Evolutionary conservation across 345 rosid species (phyloP).

Genomic region (Luvunga scandens): DNA sequence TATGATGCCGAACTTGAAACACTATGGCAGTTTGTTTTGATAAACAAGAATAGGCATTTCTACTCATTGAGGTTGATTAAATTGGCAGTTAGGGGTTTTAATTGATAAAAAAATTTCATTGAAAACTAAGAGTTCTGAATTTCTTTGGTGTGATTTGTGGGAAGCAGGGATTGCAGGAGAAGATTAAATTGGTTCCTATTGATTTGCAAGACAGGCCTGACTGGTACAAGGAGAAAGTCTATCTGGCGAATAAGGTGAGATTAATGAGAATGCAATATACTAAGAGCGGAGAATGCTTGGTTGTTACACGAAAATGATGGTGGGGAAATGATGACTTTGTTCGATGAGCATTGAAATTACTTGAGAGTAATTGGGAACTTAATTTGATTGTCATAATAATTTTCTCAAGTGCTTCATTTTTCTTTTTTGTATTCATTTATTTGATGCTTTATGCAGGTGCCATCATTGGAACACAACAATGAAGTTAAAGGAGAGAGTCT

Average conservation of each 20-base stretch:
- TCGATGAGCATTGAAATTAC: not conserved
- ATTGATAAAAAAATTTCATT: not conserved
- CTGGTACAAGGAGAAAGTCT: conserved; percentile 84
- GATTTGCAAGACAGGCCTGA: conserved; percentile 68
- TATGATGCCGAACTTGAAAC: not conserved
- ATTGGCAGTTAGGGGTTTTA: not conserved
- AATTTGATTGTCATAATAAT: not conserved
- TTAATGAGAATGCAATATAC: not conserved
- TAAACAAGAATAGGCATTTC: not conserved
- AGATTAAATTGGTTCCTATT: conserved; percentile 69
- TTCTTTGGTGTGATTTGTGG: conserved; percentile 4
- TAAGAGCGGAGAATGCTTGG: not conserved
- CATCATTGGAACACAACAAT: conserved; percentile 77
- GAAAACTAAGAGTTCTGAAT: not conserved
- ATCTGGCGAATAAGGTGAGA: conserved; percentile 72
- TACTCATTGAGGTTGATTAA: not conserved
- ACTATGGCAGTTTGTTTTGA: too few species aligned
- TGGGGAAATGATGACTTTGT: not conserved
- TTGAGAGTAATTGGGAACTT: not conserved
- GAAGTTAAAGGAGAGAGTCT: conserved; percentile 79
- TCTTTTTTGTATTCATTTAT: not conserved
- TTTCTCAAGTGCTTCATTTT: not conserved
- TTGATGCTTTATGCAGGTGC: conserved; percentile 49
- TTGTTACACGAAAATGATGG: not conserved
- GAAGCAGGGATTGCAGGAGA: conserved; percentile 76